A percentile compares a stretch with the other conserved stretches of the same genome.
Conservation (phyloP, 78 protist genomes). For the Capsaspora owczarzaki region DNA sequence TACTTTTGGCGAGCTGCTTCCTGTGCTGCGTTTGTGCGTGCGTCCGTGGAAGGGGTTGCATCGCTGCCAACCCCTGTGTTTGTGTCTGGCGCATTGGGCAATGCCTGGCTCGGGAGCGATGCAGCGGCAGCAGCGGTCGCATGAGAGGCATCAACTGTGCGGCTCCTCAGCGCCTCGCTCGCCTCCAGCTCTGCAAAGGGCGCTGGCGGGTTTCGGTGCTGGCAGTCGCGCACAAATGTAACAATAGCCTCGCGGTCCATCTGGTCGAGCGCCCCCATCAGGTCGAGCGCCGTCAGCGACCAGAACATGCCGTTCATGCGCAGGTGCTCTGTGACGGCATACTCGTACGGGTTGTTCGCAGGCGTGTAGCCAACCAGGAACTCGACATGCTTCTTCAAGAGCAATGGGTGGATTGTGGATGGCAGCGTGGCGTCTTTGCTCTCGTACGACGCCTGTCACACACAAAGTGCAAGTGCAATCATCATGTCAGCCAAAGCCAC, state of each 20-base stretch:
- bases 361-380: constrained; percentile 17
- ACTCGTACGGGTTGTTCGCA: constrained; percentile 62
- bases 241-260: constrained; percentile 54
- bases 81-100: too few relatives aligned
- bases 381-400: not conserved
- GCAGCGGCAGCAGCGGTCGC: too few relatives aligned
- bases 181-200: too few relatives aligned
- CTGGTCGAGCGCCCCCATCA: constrained; percentile 38
- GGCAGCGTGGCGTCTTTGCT: not conserved
- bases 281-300: constrained; percentile 74
- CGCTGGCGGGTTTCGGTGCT: too few relatives aligned
- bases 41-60: too few relatives aligned
- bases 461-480: not conserved
- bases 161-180: too few relatives aligned
- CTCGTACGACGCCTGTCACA: not conserved
- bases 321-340: constrained; percentile 82
- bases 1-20: too few relatives aligned
- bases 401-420: not conserved
- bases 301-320: constrained; percentile 85
- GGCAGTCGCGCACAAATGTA: constrained; percentile 18
- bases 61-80: too few relatives aligned
- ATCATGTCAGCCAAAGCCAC: not conserved
- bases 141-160: too few relatives aligned
- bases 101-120: too few relatives aligned
- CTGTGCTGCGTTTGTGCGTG: too few relatives aligned